Percentiles rank a stretch among this genome's conserved stretches.
These are phyloP conservation scores for Sporodiniella umbellata DNA, from an alignment of 371 early-diverging fungal genomes.

Conservation along the genomic window DNA sequence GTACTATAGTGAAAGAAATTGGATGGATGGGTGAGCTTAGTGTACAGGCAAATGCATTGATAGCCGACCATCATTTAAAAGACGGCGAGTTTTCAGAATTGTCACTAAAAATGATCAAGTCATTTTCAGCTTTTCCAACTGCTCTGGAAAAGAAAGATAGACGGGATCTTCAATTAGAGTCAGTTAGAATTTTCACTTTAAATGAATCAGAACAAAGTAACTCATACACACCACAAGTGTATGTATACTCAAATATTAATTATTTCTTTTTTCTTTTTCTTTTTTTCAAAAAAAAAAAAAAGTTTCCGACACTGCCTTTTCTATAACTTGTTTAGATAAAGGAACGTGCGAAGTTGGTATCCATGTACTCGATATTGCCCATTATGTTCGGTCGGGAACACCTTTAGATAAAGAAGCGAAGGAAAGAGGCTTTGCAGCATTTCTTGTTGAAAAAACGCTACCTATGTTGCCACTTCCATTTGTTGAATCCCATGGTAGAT, in stretches of 20 bases:
- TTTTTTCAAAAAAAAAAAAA: too few relatives aligned
- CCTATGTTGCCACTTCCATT: slow-evolving; percentile 88
- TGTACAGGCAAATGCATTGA: slow-evolving; percentile 29
- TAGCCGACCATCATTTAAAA: slow-evolving; percentile 40
- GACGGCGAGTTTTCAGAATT: slow-evolving; percentile 27
- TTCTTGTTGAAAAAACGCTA: slow-evolving; percentile 72
- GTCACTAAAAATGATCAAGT: slow-evolving; percentile 8
- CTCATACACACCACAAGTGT: not conserved
- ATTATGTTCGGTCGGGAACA: slow-evolving; percentile 67
- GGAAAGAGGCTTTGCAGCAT: slow-evolving; percentile 75
- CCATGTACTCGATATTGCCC: slow-evolving; percentile 90
- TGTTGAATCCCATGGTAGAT: slow-evolving; percentile 68
- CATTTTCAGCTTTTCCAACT: slow-evolving; percentile 1
- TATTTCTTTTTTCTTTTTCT: too few relatives aligned
- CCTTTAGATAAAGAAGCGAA: slow-evolving; percentile 78
- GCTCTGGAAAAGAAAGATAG: slow-evolving; percentile 5
- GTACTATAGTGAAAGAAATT: slow-evolving; percentile 36
- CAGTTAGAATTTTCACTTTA: slow-evolving; percentile 16
- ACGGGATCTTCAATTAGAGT: slow-evolving; percentile 14
- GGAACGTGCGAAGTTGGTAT: slow-evolving; percentile 67
- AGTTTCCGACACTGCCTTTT: slow-evolving; percentile 24
- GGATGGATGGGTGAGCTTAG: slow-evolving; percentile 37
- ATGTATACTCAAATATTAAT: not conserved
- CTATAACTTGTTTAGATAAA: slow-evolving; percentile 16
- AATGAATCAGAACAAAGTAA: slow-evolving; percentile 6